Conservation (phyloP, 306 rosid species). For the Lathyrus sativus region DNA sequence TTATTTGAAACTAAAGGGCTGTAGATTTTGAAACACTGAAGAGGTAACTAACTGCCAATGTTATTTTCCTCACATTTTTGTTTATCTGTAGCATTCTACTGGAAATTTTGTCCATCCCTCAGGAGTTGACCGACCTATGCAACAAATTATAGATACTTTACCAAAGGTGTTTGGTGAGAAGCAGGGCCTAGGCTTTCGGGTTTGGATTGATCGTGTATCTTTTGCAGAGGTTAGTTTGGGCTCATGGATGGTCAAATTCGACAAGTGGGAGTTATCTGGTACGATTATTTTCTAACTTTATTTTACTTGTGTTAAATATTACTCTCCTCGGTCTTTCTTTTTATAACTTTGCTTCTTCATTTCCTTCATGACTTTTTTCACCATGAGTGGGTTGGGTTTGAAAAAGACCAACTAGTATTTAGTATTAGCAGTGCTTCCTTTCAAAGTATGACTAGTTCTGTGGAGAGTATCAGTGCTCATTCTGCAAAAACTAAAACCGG, state of each 20-base stretch:
- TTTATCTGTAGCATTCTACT: slow-evolving; percentile 41
- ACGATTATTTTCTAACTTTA: slow-evolving; percentile 36
- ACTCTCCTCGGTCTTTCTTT: not conserved
- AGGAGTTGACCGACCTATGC: slow-evolving; percentile 49
- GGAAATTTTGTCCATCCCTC: slow-evolving; percentile 62
- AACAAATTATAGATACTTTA: slow-evolving; percentile 38
- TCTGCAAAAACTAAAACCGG: not conserved
- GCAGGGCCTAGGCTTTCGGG: slow-evolving; percentile 51
- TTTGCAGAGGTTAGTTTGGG: slow-evolving; percentile 56
- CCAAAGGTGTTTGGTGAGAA: slow-evolving; percentile 38
- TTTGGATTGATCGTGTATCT: slow-evolving; percentile 67
- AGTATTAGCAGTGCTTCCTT: not conserved
- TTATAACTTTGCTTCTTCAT: not conserved
- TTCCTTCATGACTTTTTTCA: slow-evolving; percentile 3
- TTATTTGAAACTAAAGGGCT: slow-evolving; percentile 16
- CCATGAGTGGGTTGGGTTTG: not conserved
- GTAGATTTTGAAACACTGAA: slow-evolving; percentile 28
- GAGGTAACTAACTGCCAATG: not conserved
- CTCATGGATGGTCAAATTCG: slow-evolving; percentile 70
- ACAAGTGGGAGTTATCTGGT: slow-evolving; percentile 78
- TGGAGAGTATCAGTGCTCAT: slow-evolving; percentile 8
- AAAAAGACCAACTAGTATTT: slow-evolving; percentile 15
- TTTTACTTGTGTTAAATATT: slow-evolving; percentile 1
- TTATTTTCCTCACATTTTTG: slow-evolving; percentile 23
- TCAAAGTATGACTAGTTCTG: not conserved